Conservation (phyloP, 2,329 filamentous ascomycete species). For the Penicillium sp. region DNA sequence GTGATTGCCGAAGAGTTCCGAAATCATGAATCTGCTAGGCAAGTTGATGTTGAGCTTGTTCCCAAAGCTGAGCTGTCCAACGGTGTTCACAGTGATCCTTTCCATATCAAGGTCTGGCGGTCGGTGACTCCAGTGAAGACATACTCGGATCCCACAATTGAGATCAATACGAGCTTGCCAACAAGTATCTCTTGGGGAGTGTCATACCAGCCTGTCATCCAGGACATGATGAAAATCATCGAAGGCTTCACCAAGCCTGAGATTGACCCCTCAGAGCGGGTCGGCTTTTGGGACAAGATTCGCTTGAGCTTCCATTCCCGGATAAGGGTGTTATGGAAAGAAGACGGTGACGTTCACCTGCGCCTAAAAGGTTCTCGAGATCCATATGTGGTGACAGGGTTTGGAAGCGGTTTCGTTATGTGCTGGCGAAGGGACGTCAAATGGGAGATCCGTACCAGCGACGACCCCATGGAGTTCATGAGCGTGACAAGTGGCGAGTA, state of each 20-base stretch:
- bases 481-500: slow-evolving; percentile 94
- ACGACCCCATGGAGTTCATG: slow-evolving; percentile 93
- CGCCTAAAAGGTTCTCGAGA: slow-evolving; percentile 87
- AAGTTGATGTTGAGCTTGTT: slow-evolving; percentile 81
- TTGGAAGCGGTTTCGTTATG: slow-evolving; percentile 95
- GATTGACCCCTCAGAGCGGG: slow-evolving; percentile 87
- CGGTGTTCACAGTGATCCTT: slow-evolving; percentile 64
- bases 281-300: slow-evolving; percentile 99
- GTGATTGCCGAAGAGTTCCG: slow-evolving; percentile 94
- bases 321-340: slow-evolving; percentile 87
- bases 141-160: slow-evolving; percentile 87
- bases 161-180: slow-evolving; percentile 90
- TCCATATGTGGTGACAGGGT: slow-evolving; percentile 89
- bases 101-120: slow-evolving; percentile 82
- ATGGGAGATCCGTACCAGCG: slow-evolving; percentile 80
- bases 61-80: slow-evolving; percentile 67
- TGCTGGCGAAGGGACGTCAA: slow-evolving; percentile 95
- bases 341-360: slow-evolving; percentile 92
- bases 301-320: slow-evolving; percentile 91
- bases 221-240: slow-evolving; percentile 99
- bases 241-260: slow-evolving; percentile 97
- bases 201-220: slow-evolving; percentile 95
- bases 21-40: slow-evolving; percentile 76
- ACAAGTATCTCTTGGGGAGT: slow-evolving; percentile 97
- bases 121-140: slow-evolving; percentile 96